These are phyloP conservation scores for Neurospora sp. DNA, from an alignment of 495 filamentous ascomycete species.

Conservation along the genomic window DNA sequence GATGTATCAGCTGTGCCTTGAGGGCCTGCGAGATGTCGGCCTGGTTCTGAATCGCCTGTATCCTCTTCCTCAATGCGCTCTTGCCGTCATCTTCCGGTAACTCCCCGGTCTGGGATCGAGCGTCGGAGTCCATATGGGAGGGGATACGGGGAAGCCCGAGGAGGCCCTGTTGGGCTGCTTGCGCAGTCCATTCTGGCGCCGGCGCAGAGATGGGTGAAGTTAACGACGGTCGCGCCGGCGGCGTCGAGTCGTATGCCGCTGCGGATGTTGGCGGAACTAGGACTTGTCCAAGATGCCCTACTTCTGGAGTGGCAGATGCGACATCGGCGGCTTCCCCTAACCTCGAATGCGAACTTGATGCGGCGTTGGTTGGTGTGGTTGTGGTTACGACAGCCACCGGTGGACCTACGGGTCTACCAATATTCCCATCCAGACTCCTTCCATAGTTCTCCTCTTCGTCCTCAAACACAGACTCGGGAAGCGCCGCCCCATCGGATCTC, in stretches of 20 bases:
- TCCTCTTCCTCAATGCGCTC: conserved; percentile 60
- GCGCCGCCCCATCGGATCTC: conserved; percentile 3
- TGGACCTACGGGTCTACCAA: background rate
- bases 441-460: conserved; percentile 1
- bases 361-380: background rate
- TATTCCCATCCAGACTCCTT: background rate
- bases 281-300: background rate
- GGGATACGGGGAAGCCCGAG: background rate
- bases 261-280: background rate
- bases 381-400: background rate
- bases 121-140: background rate
- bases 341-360: background rate
- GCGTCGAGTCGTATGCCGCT: background rate
- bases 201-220: background rate
- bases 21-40: conserved; percentile 53
- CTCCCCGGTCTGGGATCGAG: conserved; percentile 7
- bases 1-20: conserved; percentile 78
- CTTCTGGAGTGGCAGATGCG: background rate
- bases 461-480: conserved; percentile 12
- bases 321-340: background rate
- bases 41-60: conserved; percentile 59
- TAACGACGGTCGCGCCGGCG: background rate
- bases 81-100: conserved; percentile 94
- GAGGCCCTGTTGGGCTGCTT: background rate
- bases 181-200: background rate